A percentile compares a stretch with the other conserved stretches of the same genome.
Evolutionary conservation across 192 early-diverging fungal genomes (phyloP).

Genomic region (Podila horticola): DNA sequence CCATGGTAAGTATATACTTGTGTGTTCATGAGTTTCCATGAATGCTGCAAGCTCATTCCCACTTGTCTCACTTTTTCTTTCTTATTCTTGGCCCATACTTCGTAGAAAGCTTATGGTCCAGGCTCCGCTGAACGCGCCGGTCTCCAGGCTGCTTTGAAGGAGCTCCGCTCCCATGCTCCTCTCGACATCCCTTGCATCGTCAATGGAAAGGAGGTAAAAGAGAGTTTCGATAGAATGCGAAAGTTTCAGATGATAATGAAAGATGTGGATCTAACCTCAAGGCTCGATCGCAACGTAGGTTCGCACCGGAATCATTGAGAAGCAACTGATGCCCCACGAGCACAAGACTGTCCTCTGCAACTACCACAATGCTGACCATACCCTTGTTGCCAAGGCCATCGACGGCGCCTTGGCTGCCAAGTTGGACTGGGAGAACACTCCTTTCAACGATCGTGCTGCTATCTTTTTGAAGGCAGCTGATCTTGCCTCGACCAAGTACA

Average conservation of each 20-base stretch:
- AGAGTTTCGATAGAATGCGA: too few relatives aligned
- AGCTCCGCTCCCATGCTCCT: conserved; percentile 73
- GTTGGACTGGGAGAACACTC: conserved; percentile 90
- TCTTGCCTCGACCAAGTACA: conserved; percentile 88
- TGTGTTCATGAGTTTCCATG: too few relatives aligned
- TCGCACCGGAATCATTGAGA: conserved; percentile 66
- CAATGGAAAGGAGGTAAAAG: conserved; percentile 82
- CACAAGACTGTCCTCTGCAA: conserved; percentile 82
- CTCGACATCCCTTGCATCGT: conserved; percentile 85
- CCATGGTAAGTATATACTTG: conserved; percentile 64
- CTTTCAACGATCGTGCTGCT: conserved; percentile 92
- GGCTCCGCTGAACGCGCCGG: conserved; percentile 76
- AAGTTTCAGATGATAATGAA: too few relatives aligned
- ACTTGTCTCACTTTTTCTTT: not conserved
- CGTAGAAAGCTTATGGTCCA: conserved; percentile 75
- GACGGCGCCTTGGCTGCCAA: conserved; percentile 88
- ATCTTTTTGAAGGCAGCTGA: conserved; percentile 99
- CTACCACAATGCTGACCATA: conserved; percentile 84
- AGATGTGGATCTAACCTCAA: too few relatives aligned
- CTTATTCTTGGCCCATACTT: not conserved
- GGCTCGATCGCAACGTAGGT: conserved; percentile 44
- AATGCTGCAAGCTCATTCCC: too few relatives aligned
- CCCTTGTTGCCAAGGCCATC: conserved; percentile 84
- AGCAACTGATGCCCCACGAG: conserved; percentile 87
- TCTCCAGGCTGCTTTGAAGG: conserved; percentile 80